These are phyloP conservation scores for Globisporangium splendens DNA, from an alignment of 352 stramenopile genomes.

Conservation along the genomic window DNA sequence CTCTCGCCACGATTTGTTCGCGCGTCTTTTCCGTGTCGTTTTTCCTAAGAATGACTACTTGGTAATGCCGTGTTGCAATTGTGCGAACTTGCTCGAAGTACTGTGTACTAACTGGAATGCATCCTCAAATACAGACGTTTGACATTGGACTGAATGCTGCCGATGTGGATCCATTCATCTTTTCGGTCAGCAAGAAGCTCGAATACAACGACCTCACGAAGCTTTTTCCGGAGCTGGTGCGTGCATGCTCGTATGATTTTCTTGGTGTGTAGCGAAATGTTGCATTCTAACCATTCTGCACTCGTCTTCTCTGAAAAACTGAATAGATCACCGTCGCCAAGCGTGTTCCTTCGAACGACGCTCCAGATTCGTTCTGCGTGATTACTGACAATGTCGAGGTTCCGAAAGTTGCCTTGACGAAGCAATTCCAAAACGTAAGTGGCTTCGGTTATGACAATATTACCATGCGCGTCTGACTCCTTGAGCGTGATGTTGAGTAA, in stretches of 20 bases:
- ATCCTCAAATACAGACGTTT: conserved; percentile 37
- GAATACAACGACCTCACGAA: conserved; percentile 68
- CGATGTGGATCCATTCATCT: conserved; percentile 67
- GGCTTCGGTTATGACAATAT: not conserved
- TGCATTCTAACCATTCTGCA: not conserved
- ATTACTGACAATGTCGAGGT: conserved; percentile 62
- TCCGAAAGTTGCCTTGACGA: conserved; percentile 51
- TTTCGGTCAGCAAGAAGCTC: conserved; percentile 71
- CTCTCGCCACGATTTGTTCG: conserved; percentile 63
- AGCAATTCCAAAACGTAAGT: conserved; percentile 39
- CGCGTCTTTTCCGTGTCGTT: conserved; percentile 44
- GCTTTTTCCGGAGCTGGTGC: conserved; percentile 65
- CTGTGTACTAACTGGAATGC: not conserved
- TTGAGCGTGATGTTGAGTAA: not conserved
- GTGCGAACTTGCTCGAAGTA: not conserved
- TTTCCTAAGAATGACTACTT: conserved; percentile 20
- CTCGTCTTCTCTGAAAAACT: not conserved
- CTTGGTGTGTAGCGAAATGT: not conserved
- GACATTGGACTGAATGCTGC: conserved; percentile 57
- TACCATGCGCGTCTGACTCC: not conserved
- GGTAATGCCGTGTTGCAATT: not conserved
- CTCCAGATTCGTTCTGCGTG: conserved; percentile 64
- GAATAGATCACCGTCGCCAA: conserved; percentile 64
- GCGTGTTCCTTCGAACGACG: conserved; percentile 45
- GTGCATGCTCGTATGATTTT: conserved; percentile 3